Percentiles rank a stretch among this genome's conserved stretches.
These are phyloP conservation scores for Ophiostoma populinum DNA, from an alignment of 2,329 filamentous ascomycete genomes.

Conservation along the genomic window DNA sequence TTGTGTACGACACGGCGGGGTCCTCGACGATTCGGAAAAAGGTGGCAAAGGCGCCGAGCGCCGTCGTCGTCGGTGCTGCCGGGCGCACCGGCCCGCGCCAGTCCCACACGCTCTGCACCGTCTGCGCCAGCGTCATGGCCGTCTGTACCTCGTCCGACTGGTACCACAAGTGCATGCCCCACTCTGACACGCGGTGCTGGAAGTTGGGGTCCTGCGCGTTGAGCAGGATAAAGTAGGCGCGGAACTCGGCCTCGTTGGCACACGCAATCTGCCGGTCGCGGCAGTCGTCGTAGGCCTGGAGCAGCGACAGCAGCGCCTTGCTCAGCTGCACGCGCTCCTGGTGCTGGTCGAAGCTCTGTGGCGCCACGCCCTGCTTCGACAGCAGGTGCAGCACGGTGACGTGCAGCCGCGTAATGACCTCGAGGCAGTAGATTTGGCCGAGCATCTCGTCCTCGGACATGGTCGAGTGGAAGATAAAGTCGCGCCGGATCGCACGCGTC, in stretches of 20 bases:
- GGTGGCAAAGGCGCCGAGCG: slow-evolving; percentile 30
- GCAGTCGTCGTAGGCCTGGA: slow-evolving; percentile 50
- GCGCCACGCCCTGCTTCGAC: slow-evolving; percentile 35
- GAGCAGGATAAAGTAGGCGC: slow-evolving; percentile 46
- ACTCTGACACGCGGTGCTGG: slow-evolving; percentile 35
- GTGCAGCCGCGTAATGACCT: slow-evolving; percentile 50
- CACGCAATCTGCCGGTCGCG: slow-evolving; percentile 38
- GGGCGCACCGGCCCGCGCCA: slow-evolving; percentile 39
- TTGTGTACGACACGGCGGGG: slow-evolving; percentile 43
- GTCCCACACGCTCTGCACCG: slow-evolving; percentile 39
- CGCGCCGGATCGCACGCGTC: slow-evolving; percentile 47
- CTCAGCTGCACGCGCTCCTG: slow-evolving; percentile 52
- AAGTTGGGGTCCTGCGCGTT: slow-evolving; percentile 42
- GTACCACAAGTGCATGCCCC: slow-evolving; percentile 36
- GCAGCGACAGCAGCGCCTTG: slow-evolving; percentile 46
- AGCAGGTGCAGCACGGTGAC: slow-evolving; percentile 47
- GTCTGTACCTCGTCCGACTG: slow-evolving; percentile 41
- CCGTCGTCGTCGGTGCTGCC: slow-evolving; percentile 27
- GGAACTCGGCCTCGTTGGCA: slow-evolving; percentile 47
- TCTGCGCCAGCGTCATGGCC: slow-evolving; percentile 41
- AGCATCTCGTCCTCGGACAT: slow-evolving; percentile 38
- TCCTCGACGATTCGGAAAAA: slow-evolving; percentile 45
- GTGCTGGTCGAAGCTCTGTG: slow-evolving; percentile 46
- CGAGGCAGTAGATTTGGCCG: slow-evolving; percentile 44
- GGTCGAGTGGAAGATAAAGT: slow-evolving; percentile 50